Evolutionary conservation across 495 filamentous ascomycete genomes (phyloP).

Genomic region (Neurospora sp.): DNA sequence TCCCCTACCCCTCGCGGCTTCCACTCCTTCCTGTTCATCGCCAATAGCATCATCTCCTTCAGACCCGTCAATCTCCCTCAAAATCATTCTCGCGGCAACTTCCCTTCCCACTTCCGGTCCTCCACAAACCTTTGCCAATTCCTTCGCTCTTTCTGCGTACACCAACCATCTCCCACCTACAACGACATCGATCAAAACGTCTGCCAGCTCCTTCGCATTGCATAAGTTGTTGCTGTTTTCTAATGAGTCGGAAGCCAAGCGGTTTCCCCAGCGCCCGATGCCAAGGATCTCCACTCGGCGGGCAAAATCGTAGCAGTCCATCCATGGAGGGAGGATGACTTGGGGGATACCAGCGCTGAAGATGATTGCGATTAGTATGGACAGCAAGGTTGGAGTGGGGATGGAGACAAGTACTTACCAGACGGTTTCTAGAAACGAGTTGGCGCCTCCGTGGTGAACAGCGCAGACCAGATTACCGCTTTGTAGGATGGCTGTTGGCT

Average conservation of each 20-base stretch:
- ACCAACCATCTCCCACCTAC: constrained; percentile 6
- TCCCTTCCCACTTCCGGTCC: constrained; percentile 12
- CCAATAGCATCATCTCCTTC: background rate
- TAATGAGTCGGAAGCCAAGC: background rate
- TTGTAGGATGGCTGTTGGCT: constrained; percentile 27
- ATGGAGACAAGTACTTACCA: constrained; percentile 12
- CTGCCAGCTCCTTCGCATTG: constrained; percentile 9
- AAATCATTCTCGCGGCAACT: constrained; percentile 12
- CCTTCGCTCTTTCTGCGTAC: constrained; percentile 8
- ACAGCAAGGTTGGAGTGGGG: no score
- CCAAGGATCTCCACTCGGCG: constrained; percentile 39
- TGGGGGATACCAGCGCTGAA: constrained; percentile 39
- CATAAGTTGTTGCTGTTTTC: constrained; percentile 2
- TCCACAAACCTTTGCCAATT: constrained; percentile 15
- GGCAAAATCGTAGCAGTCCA: constrained; percentile 46
- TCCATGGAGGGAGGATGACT: constrained; percentile 42
- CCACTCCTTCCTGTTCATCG: background rate
- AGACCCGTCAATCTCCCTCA: constrained; percentile 10
- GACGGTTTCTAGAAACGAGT: constrained; percentile 34
- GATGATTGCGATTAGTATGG: background rate
- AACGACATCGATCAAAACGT: constrained; percentile 14
- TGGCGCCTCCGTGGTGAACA: constrained; percentile 37
- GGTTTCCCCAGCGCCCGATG: constrained; percentile 40
- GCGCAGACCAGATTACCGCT: constrained; percentile 26
- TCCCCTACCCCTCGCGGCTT: background rate